These are phyloP conservation scores for Beauveria sp. DNA, from an alignment of 2,329 filamentous ascomycete species.

Conservation along the genomic window DNA sequence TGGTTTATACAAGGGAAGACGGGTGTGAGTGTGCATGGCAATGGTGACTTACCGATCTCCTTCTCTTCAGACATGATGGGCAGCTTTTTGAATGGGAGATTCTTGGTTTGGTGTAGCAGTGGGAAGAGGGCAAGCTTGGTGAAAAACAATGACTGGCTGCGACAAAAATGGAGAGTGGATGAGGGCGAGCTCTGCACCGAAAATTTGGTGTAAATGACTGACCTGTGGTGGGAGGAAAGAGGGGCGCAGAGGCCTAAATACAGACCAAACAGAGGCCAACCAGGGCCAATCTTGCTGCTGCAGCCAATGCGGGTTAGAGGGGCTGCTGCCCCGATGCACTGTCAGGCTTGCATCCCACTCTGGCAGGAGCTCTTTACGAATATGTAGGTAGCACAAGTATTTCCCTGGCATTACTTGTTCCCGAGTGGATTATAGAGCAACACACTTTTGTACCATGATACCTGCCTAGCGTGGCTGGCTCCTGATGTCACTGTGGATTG, in stretches of 20 bases:
- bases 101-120: constrained; percentile 10
- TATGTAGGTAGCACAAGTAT: not conserved
- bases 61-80: constrained; percentile 39
- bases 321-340: not conserved
- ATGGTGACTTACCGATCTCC: constrained; percentile 33
- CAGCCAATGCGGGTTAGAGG: not conserved
- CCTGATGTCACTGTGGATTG: too few species aligned
- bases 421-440: too few species aligned
- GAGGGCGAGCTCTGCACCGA: constrained; percentile 4
- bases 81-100: constrained; percentile 16
- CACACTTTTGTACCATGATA: too few species aligned
- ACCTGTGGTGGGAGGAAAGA: not conserved
- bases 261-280: not conserved
- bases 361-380: too few species aligned
- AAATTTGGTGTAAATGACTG: constrained; percentile 7
- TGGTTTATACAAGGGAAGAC: not conserved
- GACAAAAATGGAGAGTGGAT: constrained; percentile 9
- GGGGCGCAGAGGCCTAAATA: not conserved
- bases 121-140: constrained; percentile 7
- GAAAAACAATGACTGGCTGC: constrained; percentile 13
- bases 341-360: not conserved
- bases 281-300: not conserved
- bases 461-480: too few species aligned
- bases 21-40: not conserved
- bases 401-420: too few species aligned